A percentile compares a stretch with the other conserved stretches of the same genome.
These are phyloP conservation scores for Xylariaceae sp. DNA, from an alignment of 2,329 filamentous ascomycete genomes.

Conservation along the genomic window DNA sequence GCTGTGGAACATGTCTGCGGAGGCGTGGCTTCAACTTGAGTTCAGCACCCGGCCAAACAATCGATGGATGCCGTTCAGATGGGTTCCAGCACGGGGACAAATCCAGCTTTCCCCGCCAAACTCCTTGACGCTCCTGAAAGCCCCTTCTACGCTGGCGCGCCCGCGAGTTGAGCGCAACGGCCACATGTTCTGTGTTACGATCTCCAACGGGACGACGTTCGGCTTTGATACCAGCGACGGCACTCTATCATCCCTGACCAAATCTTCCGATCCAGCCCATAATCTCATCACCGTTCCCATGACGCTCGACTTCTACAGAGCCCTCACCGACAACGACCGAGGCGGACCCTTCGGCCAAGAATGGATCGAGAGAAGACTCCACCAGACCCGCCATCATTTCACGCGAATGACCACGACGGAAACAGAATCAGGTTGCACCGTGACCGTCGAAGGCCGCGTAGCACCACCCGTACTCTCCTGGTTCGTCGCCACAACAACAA, in stretches of 20 bases:
- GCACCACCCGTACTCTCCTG: constrained; percentile 68
- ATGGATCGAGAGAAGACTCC: constrained; percentile 54
- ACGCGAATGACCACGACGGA: constrained; percentile 37
- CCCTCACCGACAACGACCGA: constrained; percentile 67
- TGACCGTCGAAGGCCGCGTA: constrained; percentile 55
- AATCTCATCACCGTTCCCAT: constrained; percentile 51
- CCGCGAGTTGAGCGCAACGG: constrained; percentile 32
- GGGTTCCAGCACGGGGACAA: constrained; percentile 56
- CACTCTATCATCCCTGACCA: constrained; percentile 45
- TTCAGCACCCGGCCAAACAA: constrained; percentile 49
- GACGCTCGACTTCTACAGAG: constrained; percentile 62
- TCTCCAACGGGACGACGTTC: constrained; percentile 44
- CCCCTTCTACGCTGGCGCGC: constrained; percentile 13
- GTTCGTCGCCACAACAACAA: constrained; percentile 53
- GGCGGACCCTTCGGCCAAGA: constrained; percentile 57
- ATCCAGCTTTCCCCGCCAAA: constrained; percentile 43
- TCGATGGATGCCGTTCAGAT: constrained; percentile 55
- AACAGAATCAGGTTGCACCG: constrained; percentile 38
- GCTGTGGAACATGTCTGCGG: constrained; percentile 34
- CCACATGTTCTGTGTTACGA: constrained; percentile 39
- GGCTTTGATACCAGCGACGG: constrained; percentile 49
- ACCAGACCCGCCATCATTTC: constrained; percentile 50
- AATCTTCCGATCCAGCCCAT: constrained; percentile 30
- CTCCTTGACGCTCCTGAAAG: constrained; percentile 35
- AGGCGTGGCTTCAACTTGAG: constrained; percentile 52